These are phyloP conservation scores for Dendrobium huoshanense DNA, from an alignment of 106 monocot genomes.

Conservation along the genomic window DNA sequence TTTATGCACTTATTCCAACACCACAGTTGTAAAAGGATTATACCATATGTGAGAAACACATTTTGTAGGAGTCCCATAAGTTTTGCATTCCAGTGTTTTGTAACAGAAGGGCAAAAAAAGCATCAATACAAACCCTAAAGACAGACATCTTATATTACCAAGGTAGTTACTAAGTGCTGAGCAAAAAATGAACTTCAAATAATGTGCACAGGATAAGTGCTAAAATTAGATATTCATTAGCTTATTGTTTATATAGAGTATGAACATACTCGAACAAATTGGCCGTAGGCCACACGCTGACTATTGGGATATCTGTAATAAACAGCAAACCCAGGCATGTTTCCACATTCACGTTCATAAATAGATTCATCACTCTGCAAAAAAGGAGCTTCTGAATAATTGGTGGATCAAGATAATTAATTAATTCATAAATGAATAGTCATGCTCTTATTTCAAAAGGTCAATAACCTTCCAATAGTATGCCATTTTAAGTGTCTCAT, in stretches of 20 bases:
- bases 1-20: neutral
- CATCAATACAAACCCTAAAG: neutral
- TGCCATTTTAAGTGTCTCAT: constrained; percentile 90
- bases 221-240: neutral
- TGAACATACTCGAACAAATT: constrained; percentile 70
- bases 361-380: constrained; percentile 82
- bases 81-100: neutral
- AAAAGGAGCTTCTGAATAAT: constrained; percentile 1
- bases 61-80: neutral
- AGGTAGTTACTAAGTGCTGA: neutral
- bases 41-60: neutral
- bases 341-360: constrained; percentile 97
- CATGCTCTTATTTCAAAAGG: neutral
- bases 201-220: neutral
- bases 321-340: constrained; percentile 95
- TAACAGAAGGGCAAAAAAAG: neutral
- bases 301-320: constrained; percentile 80
- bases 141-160: neutral
- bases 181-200: neutral
- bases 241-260: neutral
- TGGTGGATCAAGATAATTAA: neutral
- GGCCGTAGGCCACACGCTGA: constrained; percentile 75
- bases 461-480: constrained; percentile 89
- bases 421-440: neutral
- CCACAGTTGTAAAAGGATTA: neutral